phyloP scores from a whole-genome alignment of 2,329 filamentous ascomycete species.

The Penicillium sp. region DNA sequence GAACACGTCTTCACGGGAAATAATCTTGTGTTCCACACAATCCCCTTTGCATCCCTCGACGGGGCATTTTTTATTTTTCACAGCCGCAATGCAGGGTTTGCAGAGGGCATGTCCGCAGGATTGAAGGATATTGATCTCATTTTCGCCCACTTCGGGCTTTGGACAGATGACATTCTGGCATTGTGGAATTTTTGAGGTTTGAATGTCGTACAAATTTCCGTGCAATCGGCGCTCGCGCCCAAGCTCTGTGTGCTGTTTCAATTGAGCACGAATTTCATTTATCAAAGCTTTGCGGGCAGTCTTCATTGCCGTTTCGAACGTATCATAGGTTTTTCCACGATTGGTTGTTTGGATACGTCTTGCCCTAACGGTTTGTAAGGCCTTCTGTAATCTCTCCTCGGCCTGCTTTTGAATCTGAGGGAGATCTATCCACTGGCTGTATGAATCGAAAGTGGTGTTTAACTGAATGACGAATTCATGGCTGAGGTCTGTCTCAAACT shows the following conservation, averaged over 20 bases:
- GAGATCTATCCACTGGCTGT: not conserved
- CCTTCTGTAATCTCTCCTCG: not conserved
- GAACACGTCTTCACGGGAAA: slow-evolving; percentile 40
- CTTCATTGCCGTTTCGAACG: not conserved
- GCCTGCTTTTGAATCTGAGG: not conserved
- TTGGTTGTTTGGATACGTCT: not conserved
- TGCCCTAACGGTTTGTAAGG: not conserved
- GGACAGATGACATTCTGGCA: not conserved
- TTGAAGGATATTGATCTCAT: slow-evolving; percentile 41
- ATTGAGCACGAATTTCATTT: slow-evolving; percentile 17
- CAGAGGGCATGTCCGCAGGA: slow-evolving; percentile 57
- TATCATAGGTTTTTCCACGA: not conserved
- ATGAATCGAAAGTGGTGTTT: not conserved
- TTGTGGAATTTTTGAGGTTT: slow-evolving; percentile 8
- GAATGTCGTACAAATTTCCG: slow-evolving; percentile 19
- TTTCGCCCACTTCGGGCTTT: not conserved
- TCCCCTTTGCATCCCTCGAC: slow-evolving; percentile 43
- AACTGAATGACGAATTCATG: not conserved
- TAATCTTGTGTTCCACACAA: slow-evolving; percentile 42
- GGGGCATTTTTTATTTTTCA: slow-evolving; percentile 30
- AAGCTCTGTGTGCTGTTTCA: slow-evolving; percentile 23
- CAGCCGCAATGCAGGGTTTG: slow-evolving; percentile 34
- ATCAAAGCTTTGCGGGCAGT: not conserved
- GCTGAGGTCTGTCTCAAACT: not conserved
- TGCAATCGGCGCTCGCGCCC: slow-evolving; percentile 27